Conservation (phyloP, 2,329 filamentous ascomycete species). For the Fusarium sp. region DNA sequence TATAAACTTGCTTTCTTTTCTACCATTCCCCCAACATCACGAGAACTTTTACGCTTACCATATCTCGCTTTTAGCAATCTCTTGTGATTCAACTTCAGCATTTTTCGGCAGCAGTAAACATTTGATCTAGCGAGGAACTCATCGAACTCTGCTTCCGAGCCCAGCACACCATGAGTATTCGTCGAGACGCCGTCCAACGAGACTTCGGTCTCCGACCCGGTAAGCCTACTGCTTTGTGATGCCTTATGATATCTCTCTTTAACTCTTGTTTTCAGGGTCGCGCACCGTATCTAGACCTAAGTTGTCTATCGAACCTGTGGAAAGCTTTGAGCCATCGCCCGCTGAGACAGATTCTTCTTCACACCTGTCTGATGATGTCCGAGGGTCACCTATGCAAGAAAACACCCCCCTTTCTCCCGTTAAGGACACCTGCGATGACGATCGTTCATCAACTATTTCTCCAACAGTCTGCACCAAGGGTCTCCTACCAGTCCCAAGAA, state of each 20-base stretch:
- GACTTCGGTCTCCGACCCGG: slow-evolving; percentile 31
- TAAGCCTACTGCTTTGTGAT: not conserved
- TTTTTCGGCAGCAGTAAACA: not conserved
- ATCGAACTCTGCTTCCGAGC: not conserved
- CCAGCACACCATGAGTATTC: slow-evolving; percentile 11
- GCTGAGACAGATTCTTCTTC: not conserved
- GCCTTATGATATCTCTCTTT: not conserved
- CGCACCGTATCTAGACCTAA: not conserved
- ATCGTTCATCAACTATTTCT: slow-evolving; percentile 7
- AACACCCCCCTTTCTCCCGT: not conserved
- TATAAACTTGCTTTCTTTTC: not conserved
- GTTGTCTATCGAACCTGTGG: slow-evolving; percentile 5
- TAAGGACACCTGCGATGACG: not conserved
- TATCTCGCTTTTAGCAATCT: not conserved
- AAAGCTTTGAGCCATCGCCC: not conserved
- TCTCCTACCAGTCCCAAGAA: not conserved
- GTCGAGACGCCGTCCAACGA: slow-evolving; percentile 10
- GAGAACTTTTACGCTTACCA: not conserved
- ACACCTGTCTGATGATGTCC: not conserved
- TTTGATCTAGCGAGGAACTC: not conserved
- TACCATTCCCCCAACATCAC: not conserved
- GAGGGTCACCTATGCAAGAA: not conserved
- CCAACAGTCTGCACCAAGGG: not conserved
- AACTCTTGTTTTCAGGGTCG: not conserved
- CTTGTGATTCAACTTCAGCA: not conserved